A percentile compares a stretch with the other conserved stretches of the same genome.
phyloP scores from a whole-genome alignment of 2,329 filamentous ascomycete genomes.

The Exophiala phaeomuriformis region DNA sequence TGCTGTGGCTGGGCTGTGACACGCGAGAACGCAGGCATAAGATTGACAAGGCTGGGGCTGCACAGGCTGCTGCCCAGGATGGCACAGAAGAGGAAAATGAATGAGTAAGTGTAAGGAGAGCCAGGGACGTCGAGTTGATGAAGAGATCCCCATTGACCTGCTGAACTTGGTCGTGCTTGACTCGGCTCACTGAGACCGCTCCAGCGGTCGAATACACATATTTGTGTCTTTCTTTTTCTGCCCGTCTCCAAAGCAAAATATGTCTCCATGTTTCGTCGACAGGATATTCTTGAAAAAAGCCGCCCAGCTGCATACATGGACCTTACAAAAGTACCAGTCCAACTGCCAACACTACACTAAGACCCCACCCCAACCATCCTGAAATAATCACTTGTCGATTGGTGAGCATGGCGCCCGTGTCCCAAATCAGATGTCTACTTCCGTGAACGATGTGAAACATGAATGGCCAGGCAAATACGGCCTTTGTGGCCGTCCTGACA shows the following conservation, averaged over 20 bases:
- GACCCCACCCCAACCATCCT: constrained; percentile 48
- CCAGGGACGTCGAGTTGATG: neutral
- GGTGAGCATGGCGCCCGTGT: constrained; percentile 54
- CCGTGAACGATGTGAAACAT: constrained; percentile 62
- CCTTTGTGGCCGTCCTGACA: constrained; percentile 54
- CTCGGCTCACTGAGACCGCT: too few species aligned
- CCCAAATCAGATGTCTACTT: constrained; percentile 63
- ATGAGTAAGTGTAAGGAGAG: neutral
- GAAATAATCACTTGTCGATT: constrained; percentile 58
- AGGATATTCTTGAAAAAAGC: neutral
- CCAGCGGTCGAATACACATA: too few species aligned
- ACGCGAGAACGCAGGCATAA: constrained; percentile 19
- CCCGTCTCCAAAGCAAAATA: too few species aligned
- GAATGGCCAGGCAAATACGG: constrained; percentile 56
- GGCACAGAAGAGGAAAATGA: neutral
- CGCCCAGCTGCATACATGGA: neutral
- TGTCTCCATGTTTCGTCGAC: neutral
- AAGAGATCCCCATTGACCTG: neutral
- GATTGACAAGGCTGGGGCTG: constrained; percentile 7
- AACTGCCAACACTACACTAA: constrained; percentile 9
- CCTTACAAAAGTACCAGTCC: constrained; percentile 15
- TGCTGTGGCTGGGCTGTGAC: constrained; percentile 43
- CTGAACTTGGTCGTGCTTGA: neutral
- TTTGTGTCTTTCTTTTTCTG: too few species aligned
- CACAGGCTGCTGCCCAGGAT: neutral